Base-by-base conservation (phyloP, 345 rosid species). In the Microthlaspi erraticum region DNA sequence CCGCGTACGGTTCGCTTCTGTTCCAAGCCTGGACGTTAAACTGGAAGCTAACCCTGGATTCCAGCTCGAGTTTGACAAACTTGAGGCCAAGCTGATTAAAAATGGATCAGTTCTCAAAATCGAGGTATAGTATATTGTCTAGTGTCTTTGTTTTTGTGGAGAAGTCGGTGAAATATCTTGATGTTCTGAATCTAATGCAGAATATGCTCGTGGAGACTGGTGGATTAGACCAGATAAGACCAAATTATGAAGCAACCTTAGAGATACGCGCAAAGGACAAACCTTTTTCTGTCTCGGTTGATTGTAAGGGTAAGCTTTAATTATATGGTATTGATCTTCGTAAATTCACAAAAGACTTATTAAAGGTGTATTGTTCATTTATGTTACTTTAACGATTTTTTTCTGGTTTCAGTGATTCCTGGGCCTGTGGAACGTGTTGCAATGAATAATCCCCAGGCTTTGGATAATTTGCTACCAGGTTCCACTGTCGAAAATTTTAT, bases 261-360 rank as follows among this genome's bases (percentile, higher is more conserved):
- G 64, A 75, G 77, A 72, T 90, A 81, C 73, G 66, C 53, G 20
- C 74, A 4, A 45, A 8, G 50, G 74, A 80, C 54, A 68, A 74
- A 33, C 64, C 70, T 32, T 53, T 55, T 12, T 45, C 84, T 31
- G 64, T 82, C 66, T 72, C 80, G n/a, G 65, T 83, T 62, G 76
- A 80, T 60, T 87, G 88, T 79, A 72, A 61, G 80, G 86, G 96
- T 90, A 83, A 51, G 49, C 19, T 65, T 23, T 44, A 32, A 66
- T 23, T 58, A 45, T 38, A 38, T 45, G 13, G 29, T 72, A 53
- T 48, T 64, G 38, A 20, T 64, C 50, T 46, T 14, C 14, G 23
- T 64, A 26, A 32, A 42, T 41, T 10, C 5, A 37, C 37, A 9
- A 34, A 46, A 8, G 36, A 38, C 38, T 51, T 51, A 11, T 7